These are phyloP conservation scores for Syncephalastrum sp. DNA, from an alignment of 371 early-diverging fungal species.

Conservation along the genomic window DNA sequence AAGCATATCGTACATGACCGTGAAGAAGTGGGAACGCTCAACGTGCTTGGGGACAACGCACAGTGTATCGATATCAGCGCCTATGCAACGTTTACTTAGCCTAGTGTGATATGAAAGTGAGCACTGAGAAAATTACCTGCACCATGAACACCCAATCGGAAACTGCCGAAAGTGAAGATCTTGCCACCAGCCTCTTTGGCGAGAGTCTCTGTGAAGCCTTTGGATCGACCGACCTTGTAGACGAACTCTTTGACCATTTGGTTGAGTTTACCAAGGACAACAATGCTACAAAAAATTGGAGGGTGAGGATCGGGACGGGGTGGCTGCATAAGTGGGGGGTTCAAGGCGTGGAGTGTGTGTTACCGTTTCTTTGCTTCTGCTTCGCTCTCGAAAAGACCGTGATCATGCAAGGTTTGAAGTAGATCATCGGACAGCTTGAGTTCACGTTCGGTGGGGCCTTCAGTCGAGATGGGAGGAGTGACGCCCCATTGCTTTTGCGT, in stretches of 20 bases:
- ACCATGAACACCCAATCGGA: constrained; percentile 97
- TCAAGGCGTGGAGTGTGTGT: not conserved
- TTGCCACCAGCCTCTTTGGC: constrained; percentile 94
- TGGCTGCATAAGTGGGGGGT: too few relatives aligned
- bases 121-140: constrained; percentile 54
- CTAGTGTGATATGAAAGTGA: not conserved
- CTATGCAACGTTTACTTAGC: constrained; percentile 28
- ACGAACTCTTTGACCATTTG: constrained; percentile 91
- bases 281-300: constrained; percentile 53
- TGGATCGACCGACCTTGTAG: constrained; percentile 61
- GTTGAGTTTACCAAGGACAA: constrained; percentile 87
- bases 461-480: constrained; percentile 60
- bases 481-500: constrained; percentile 54
- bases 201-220: constrained; percentile 74
- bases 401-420: constrained; percentile 62
- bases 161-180: constrained; percentile 99
- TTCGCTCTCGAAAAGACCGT: constrained; percentile 79
- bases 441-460: constrained; percentile 61
- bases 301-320: too few relatives aligned
- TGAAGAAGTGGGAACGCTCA: constrained; percentile 94
- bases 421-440: constrained; percentile 62
- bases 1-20: constrained; percentile 86
- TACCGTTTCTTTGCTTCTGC: constrained; percentile 62
- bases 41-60: constrained; percentile 98
- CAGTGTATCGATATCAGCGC: constrained; percentile 99